Conservation (phyloP, 2,329 filamentous ascomycete genomes). For the Penicillium capsulatum region DNA sequence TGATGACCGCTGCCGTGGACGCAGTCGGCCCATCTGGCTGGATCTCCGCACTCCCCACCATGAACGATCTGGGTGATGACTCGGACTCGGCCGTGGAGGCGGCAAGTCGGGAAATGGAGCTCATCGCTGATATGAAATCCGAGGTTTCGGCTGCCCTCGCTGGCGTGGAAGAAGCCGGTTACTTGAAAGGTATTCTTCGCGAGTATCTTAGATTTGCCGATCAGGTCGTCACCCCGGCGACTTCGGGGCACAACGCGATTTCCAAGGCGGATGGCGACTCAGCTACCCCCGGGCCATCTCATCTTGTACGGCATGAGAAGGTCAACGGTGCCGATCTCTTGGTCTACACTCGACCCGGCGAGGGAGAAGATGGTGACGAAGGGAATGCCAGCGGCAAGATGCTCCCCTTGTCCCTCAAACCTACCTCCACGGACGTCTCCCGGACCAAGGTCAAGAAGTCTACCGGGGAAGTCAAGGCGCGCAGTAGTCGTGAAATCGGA, state of each 20-base stretch:
- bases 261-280: slow-evolving; percentile 8
- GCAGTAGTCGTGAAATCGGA: slow-evolving; percentile 69
- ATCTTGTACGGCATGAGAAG: slow-evolving; percentile 35
- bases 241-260: not conserved
- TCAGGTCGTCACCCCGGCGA: slow-evolving; percentile 20
- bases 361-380: slow-evolving; percentile 29
- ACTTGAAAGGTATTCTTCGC: slow-evolving; percentile 45
- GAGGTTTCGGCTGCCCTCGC: slow-evolving; percentile 47
- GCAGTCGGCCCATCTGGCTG: slow-evolving; percentile 47
- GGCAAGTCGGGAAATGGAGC: slow-evolving; percentile 39
- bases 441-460: slow-evolving; percentile 53
- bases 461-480: slow-evolving; percentile 65
- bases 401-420: slow-evolving; percentile 70
- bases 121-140: slow-evolving; percentile 47
- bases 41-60: slow-evolving; percentile 38
- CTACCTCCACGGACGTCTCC: slow-evolving; percentile 43
- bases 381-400: slow-evolving; percentile 41
- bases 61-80: slow-evolving; percentile 26
- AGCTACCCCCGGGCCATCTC: slow-evolving; percentile 15
- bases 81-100: slow-evolving; percentile 17
- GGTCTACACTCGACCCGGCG: slow-evolving; percentile 25
- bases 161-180: slow-evolving; percentile 46
- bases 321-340: slow-evolving; percentile 39
- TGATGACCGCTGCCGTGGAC: slow-evolving; percentile 46
- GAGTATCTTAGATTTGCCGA: slow-evolving; percentile 44